Evolutionary conservation across 1,139 yeast species (phyloP), one percentile per base, ranked within the genome.

Genomic region (Suhomyces choctaworum): DNA sequence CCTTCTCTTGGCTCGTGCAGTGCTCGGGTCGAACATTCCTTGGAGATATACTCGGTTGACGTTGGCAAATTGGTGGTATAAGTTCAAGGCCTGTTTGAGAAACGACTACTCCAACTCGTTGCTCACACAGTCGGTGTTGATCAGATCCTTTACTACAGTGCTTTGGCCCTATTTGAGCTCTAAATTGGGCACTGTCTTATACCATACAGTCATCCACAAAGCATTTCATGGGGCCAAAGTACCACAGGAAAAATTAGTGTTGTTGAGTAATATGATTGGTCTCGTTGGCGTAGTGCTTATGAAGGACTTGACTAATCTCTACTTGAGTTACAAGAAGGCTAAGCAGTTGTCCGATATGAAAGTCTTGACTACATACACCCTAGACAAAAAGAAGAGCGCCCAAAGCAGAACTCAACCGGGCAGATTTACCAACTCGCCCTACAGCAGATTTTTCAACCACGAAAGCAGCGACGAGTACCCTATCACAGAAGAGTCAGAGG

Each of bases 201-300:
- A 36, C 27, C 44, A 46, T 1, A 19, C 45, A 4, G 20, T 58
- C 6, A 10, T 32, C 20, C 16, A 34, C 27, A 19, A 36, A 39
- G 22, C 26, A 25, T 12, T 42, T 28, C 29, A 40, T 11, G 17
- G 29, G 6, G 32, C 39, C 6, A 22, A 28, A 4, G 25, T 60
- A 10, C 60, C 74, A 0, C 69, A 70, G 1, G 71, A 70, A 40
- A 73, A 70, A 36, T 48, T 62, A 11, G 42, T 56, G 14, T 62
- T 74, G 44, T 51, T 72, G n/a, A 56, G 75, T 22, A 76, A 75
- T 43, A 37, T 75, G 16, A 25, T 69, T 2, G 79, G 77, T 1
- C 66, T 76, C 41, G 45, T 58, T 7, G 37, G 52, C 2, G 70
- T 66, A 1, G 70, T 65, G 1, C 25, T 73, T 2, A 25, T 55